Evolutionary conservation across 139 green algal genomes (phyloP).

Genomic region (Asterochloris sp.): DNA sequence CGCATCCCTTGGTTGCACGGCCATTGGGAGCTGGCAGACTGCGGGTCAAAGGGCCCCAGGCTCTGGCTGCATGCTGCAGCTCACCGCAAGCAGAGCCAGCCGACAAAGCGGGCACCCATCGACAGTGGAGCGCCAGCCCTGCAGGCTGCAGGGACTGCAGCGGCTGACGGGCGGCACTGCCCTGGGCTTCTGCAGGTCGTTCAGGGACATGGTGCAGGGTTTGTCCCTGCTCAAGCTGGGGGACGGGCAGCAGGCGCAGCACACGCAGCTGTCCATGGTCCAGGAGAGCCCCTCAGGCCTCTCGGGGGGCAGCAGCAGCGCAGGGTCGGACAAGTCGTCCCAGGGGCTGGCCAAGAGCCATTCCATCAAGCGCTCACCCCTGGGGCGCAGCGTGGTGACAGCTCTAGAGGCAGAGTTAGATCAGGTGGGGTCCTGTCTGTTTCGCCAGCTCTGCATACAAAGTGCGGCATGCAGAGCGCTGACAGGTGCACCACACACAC

Average conservation of each 20-base stretch:
- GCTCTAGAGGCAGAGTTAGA: conserved; percentile 51
- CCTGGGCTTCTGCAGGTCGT: conserved; percentile 1
- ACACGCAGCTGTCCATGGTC: conserved; percentile 6
- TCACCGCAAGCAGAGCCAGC: too few relatives aligned
- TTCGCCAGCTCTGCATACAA: not conserved
- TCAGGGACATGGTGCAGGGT: conserved; percentile 28
- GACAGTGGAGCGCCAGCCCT: too few relatives aligned
- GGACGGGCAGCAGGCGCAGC: conserved; percentile 2
- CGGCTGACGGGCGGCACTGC: too few relatives aligned
- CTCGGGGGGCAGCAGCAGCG: not conserved
- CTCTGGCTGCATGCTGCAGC: too few relatives aligned
- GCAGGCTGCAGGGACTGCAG: too few relatives aligned
- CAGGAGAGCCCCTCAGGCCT: conserved; percentile 6
- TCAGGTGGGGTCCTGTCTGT: conserved; percentile 11
- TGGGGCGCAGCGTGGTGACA: conserved; percentile 50
- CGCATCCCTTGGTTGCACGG: too few relatives aligned
- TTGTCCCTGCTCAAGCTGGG: conserved; percentile 25
- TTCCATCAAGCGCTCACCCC: conserved; percentile 33
- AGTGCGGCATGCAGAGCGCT: too few relatives aligned
- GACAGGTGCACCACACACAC: too few relatives aligned
- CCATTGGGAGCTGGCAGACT: too few relatives aligned
- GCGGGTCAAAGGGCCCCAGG: too few relatives aligned
- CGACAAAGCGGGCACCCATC: too few relatives aligned
- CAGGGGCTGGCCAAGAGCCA: not conserved
- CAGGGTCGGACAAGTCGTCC: not conserved